Conservation (phyloP, 1,284 basidiomycete species). For the Puccinia polysora region DNA sequence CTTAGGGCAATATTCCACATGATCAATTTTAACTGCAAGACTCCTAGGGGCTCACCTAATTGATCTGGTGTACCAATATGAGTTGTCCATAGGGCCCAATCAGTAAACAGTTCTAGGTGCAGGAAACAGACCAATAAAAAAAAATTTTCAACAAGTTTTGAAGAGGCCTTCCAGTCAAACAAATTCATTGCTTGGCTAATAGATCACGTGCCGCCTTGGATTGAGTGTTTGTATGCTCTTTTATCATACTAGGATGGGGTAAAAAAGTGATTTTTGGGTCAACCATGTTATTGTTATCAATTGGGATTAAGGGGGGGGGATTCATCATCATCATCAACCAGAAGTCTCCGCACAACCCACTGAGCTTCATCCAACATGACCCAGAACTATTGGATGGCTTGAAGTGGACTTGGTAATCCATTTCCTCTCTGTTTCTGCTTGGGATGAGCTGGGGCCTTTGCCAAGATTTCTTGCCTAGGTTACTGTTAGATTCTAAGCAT, state of each 20-base stretch:
- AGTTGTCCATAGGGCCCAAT: slow-evolving; percentile 87
- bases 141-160: slow-evolving; percentile 99
- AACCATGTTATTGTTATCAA: slow-evolving; percentile 9
- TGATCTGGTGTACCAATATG: slow-evolving; percentile 88
- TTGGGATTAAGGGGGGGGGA: neutral
- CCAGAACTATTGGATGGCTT: slow-evolving; percentile 94
- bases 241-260: slow-evolving; percentile 98
- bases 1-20: slow-evolving; percentile 96
- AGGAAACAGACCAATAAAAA: slow-evolving; percentile 95
- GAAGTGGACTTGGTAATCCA: slow-evolving; percentile 74
- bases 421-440: slow-evolving; percentile 44
- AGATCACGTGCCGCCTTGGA: slow-evolving; percentile 92
- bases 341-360: slow-evolving; percentile 66
- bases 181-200: slow-evolving; percentile 83
- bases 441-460: slow-evolving; percentile 1
- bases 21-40: slow-evolving; percentile 88
- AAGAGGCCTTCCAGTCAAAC: slow-evolving; percentile 93
- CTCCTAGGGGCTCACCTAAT: slow-evolving; percentile 69
- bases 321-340: neutral
- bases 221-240: slow-evolving; percentile 87
- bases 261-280: too few species aligned
- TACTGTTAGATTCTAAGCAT: neutral
- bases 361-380: slow-evolving; percentile 98
- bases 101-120: slow-evolving; percentile 82
- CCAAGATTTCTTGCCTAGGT: neutral